These are phyloP conservation scores for Stenogyne calaminthoides DNA, from an alignment of 305 asterid genomes.

Conservation along the genomic window DNA sequence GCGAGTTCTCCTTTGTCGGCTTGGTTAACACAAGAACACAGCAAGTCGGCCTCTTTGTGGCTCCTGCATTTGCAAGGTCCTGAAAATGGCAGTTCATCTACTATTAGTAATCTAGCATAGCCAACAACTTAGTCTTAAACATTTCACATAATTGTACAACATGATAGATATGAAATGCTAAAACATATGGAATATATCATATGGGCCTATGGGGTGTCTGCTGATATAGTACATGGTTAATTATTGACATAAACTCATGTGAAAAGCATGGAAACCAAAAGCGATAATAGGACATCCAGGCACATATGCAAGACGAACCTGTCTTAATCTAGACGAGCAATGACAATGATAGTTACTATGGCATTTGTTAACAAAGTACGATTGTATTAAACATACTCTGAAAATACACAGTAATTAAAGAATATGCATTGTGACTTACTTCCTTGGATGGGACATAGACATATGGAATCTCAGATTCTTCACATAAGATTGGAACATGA, in stretches of 20 bases:
- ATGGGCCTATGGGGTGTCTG: too few relatives aligned
- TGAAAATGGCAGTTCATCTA: constrained; percentile 34
- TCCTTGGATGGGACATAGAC: constrained; percentile 70
- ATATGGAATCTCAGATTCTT: constrained; percentile 81
- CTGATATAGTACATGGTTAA: not conserved
- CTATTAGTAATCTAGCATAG: not conserved
- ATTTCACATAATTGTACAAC: not conserved
- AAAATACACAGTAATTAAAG: not conserved
- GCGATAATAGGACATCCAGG: not conserved
- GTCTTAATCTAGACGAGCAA: not conserved
- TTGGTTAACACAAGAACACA: constrained; percentile 73
- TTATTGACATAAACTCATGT: not conserved
- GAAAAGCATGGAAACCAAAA: not conserved
- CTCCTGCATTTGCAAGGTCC: constrained; percentile 90
- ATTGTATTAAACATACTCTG: not conserved
- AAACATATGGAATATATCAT: not conserved
- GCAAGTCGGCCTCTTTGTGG: constrained; percentile 91
- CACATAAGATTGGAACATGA: constrained; percentile 84
- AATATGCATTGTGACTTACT: constrained; percentile 42
- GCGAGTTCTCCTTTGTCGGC: constrained; percentile 64
- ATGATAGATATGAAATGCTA: not conserved
- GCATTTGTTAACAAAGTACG: not conserved
- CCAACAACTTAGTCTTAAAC: not conserved
- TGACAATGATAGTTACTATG: not conserved
- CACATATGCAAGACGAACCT: not conserved